A percentile compares a stretch with the other conserved stretches of the same genome.
phyloP scores from a whole-genome alignment of 2,329 filamentous ascomycete genomes.

The Trichoderma sp. region DNA sequence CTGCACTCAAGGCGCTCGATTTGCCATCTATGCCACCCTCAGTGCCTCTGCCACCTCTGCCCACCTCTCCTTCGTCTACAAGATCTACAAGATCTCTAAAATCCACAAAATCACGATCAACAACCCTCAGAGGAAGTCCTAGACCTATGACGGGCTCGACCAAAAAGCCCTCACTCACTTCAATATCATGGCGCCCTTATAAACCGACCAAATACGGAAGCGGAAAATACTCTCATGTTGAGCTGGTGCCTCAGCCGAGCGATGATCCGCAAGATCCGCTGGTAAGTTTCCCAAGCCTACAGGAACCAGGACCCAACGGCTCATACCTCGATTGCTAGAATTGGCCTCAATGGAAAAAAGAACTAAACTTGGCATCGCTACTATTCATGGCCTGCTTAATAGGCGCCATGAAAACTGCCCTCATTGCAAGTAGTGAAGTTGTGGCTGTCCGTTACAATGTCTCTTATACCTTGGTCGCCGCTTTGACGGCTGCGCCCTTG shows the following conservation, averaged over 20 bases:
- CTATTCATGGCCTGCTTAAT: conserved; percentile 52
- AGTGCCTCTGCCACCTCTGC: conserved; percentile 25
- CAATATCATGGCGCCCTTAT: conserved; percentile 30
- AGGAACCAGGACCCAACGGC: not conserved
- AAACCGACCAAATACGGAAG: conserved; percentile 53
- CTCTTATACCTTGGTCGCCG: conserved; percentile 53
- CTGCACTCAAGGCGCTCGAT: conserved; percentile 13
- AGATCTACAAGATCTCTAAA: not conserved
- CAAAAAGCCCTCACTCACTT: conserved; percentile 28
- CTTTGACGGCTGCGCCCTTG: conserved; percentile 57
- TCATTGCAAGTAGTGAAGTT: conserved; percentile 52
- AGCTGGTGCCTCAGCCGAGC: conserved; percentile 60
- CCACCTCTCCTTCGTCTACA: conserved; percentile 8
- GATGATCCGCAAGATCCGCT: conserved; percentile 59
- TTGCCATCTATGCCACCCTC: conserved; percentile 26
- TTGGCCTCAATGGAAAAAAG: conserved; percentile 60
- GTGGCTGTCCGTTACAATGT: conserved; percentile 49
- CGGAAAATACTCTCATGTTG: conserved; percentile 48
- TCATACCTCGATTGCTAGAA: conserved; percentile 46
- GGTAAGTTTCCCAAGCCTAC: conserved; percentile 44
- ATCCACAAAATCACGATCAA: conserved; percentile 15
- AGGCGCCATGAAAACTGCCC: conserved; percentile 58
- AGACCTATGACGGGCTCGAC: not conserved
- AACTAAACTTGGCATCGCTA: conserved; percentile 52
- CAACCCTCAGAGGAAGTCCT: conserved; percentile 8